Conservation (phyloP, 73 alveolate genomes). For the Blepharisma japonicum region DNA sequence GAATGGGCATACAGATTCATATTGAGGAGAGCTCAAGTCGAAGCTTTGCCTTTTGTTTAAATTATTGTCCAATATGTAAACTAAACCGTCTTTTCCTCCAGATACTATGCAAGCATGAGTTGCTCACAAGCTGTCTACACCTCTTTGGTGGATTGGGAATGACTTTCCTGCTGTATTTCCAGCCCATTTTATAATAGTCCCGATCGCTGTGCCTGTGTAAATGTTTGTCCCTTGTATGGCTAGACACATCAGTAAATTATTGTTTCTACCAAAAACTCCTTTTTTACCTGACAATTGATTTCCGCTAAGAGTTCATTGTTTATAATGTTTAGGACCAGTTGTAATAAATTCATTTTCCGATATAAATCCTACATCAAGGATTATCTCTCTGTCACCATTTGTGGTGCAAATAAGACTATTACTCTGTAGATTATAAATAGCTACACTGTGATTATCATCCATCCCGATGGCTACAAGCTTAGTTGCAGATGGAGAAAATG, state of each 20-base stretch:
- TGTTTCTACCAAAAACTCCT: slow-evolving; percentile 70
- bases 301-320: slow-evolving; percentile 71
- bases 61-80: slow-evolving; percentile 57
- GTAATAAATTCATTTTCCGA: slow-evolving; percentile 84
- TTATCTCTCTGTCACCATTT: slow-evolving; percentile 80
- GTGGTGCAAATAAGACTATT: slow-evolving; percentile 43
- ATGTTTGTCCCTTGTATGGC: slow-evolving; percentile 53
- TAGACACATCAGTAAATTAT: slow-evolving; percentile 59
- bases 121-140: slow-evolving; percentile 78
- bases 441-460: slow-evolving; percentile 77
- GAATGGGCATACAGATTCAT: slow-evolving; percentile 60
- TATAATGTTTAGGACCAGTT: slow-evolving; percentile 89
- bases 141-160: slow-evolving; percentile 56
- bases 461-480: slow-evolving; percentile 72
- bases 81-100: slow-evolving; percentile 91
- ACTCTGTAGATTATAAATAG: slow-evolving; percentile 65
- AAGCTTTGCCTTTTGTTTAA: slow-evolving; percentile 52
- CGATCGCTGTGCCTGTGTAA: slow-evolving; percentile 80
- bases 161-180: slow-evolving; percentile 46
- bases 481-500: slow-evolving; percentile 81
- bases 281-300: slow-evolving; percentile 61
- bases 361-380: slow-evolving; percentile 75
- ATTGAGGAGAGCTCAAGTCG: slow-evolving; percentile 31
- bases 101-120: slow-evolving; percentile 71
- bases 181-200: slow-evolving; percentile 71